Evolutionary conservation across 1,284 basidiomycete genomes (phyloP), one percentile per base, ranked within the genome.

Genomic region (Ustilago nuda): DNA sequence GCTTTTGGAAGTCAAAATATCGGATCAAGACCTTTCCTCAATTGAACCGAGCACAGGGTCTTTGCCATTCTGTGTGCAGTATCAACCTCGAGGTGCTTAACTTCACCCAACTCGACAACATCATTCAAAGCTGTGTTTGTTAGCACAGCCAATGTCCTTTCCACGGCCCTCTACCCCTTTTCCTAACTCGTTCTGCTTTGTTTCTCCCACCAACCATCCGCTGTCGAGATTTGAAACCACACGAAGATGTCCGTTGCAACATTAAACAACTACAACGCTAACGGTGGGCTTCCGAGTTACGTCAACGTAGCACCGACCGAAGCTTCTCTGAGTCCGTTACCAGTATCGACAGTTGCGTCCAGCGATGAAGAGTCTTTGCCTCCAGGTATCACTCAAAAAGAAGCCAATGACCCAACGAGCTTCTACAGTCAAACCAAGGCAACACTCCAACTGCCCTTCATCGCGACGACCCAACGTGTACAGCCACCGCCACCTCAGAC

Each of bases 211-310:
- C 36, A 37, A 37, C 9, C 36, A 37, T 37, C 36, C 36, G 13
- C 36, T 37, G 36, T 37, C 13, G 0, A 8, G 13, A 37, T 37
- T 37, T 37, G 36, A 8, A 37, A 13, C 13, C 36, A 13, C 13
- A 37, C 23, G 36, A 15, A 41, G 39, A 41, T 41, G 39, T 41
- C 39, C 39, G 39, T 41, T 15, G 39, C 39, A 41, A 41, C 39
- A 17, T 55, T 63, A 56, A 58, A 66, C 63, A 62, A 71, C 51
- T 51, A 33, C 37, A 56, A 32, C 23, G 51, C 58, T 36, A 66
- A 61, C 13, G 63, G 68, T 1, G 62, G 68, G 2, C 68, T 58
- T n/a, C 63, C 67, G 4, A 57, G 61, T 30, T 70, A 70, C n/a
- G 48, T 19, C 46, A 17, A 19, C 12, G 41, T 19, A 33, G 15